Base-by-base conservation (phyloP, 495 filamentous ascomycete species). In the Letharia columbiana region DNA sequence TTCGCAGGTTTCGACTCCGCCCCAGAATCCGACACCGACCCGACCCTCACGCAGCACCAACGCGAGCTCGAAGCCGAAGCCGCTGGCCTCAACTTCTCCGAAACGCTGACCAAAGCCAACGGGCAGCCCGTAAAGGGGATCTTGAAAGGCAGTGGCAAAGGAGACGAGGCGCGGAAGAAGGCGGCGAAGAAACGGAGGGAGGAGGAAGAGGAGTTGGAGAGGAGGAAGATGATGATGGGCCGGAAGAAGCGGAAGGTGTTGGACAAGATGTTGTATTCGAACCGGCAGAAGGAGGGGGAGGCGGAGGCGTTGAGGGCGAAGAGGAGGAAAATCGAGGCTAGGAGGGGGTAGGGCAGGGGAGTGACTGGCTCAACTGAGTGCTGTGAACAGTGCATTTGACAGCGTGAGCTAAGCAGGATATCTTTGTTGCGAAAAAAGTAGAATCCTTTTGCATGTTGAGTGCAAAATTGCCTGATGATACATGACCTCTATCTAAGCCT, bases 41-140 rank as follows among this genome's bases (percentile, higher is more conserved):
- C 76, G 20, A 78, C 78, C 49, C 73, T 76, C 39, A 75, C 76
- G 58, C 87, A 87, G 67, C 83, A 91, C 73, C 94, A 98, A 77
- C 85, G 83, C 62, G 94, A 98, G 76, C 82, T 98, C 18, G 92
- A 96, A 76, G 93, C 95, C 44, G 93, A 98, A 76, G 86, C 93
- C 35, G 78, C 80, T 13, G 86, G 86, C 68, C 75, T 81, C 60
- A 77, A 79, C 1, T 80, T 83, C 73, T 75, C 81, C 11, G 71
- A 75, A 11, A 75, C 74, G 7, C 50, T 28, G 15, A 44, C 40
- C 13, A 65, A 61, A 40, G 54, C 69, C 9, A 78, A 81, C 71
- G 70, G 84, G 81, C 66, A 78, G 79, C 67, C 70, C 73, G 50
- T 64, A 6, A 65, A 68, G 42, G 68, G 68, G 9, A 69, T 69